Evolutionary conservation across 768 basidiomycete genomes (phyloP), one percentile per base, ranked within the genome.

Genomic region (Tricholoma sp.): DNA sequence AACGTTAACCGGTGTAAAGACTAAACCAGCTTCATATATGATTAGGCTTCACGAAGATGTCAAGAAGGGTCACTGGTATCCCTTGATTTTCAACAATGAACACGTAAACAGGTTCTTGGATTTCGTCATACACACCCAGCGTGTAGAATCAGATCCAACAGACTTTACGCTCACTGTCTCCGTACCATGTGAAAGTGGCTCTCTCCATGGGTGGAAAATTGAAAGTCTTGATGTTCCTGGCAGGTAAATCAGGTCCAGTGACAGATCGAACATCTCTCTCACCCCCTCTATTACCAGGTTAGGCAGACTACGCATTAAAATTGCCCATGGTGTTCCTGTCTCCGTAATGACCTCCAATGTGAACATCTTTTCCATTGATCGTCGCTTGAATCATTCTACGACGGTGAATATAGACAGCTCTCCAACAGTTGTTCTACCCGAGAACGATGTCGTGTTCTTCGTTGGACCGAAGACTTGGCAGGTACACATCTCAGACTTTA

Each of bases 121-220:
- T 31, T 57, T 66, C 0, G 57, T 67, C 12, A 54, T 65, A 42
- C 42, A 44, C 13, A 44, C 10, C 8, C 62, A 32, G 13, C 50
- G 41, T 33, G 56, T 58, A 49, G 61, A 65, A 33, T 13, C 47
- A 2, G 52, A 13, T 44, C 18, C 63, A 61, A 42, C 54, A 63
- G 63, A 64, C 2, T 94, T 91, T 66, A 91, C 87, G 1, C 69
- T 95, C 54, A 94, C 91, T 0, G 84, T 87, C 5, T 79, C 84
- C 1, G 75, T 79, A 32, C 91, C 93, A 0, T 64, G 74, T 1
- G 89, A 91, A 63, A 81, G 78, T 55, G 90, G 89, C 1, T 74
- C 87, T 1, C 67, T 92, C 54, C 76, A 85, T 63, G 92, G 91
- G 2, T 89, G 84, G 75, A 78, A 72, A 50, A 81, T 95, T 42